A percentile compares a stretch with the other conserved stretches of the same genome.
These are phyloP conservation scores for Hanseniaspora uvarum DNA, from an alignment of 1,139 yeast genomes.

Conservation along the genomic window DNA sequence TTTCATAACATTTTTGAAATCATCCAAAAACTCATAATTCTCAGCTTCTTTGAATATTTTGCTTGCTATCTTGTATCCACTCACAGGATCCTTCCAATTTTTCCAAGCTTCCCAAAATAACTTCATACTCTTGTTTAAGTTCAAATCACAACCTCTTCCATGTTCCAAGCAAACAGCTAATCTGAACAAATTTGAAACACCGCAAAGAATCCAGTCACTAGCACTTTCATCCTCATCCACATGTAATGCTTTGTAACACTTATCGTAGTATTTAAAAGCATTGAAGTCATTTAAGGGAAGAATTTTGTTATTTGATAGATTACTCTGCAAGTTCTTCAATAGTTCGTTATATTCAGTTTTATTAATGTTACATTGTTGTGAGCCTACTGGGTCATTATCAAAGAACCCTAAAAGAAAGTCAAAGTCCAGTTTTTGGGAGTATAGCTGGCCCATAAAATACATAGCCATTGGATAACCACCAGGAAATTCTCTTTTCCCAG, in stretches of 20 bases:
- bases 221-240: constrained; percentile 39
- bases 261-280: constrained; percentile 49
- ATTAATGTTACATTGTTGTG: constrained; percentile 6
- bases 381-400: constrained; percentile 16
- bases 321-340: constrained; percentile 25
- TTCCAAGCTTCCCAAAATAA: constrained; percentile 52
- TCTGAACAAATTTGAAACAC: constrained; percentile 34
- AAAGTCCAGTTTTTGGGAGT: constrained; percentile 38
- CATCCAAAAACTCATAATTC: constrained; percentile 18
- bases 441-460: constrained; percentile 49
- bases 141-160: constrained; percentile 43
- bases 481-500: neutral
- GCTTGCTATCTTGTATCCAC: constrained; percentile 63
- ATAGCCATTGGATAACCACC: constrained; percentile 39
- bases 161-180: constrained; percentile 59
- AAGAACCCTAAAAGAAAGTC: constrained; percentile 22
- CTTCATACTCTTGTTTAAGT: constrained; percentile 37
- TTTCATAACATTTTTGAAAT: constrained; percentile 36
- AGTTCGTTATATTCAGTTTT: constrained; percentile 6
- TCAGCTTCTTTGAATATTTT: constrained; percentile 43
- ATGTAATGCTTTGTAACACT: constrained; percentile 48
- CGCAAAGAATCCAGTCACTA: constrained; percentile 16
- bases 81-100: constrained; percentile 45
- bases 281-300: constrained; percentile 46
- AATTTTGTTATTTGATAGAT: constrained; percentile 31